A percentile compares a stretch with the other conserved stretches of the same genome.
These are phyloP conservation scores for Nigrograna mackinnonii DNA, from an alignment of 2,329 filamentous ascomycete species.

Conservation along the genomic window DNA sequence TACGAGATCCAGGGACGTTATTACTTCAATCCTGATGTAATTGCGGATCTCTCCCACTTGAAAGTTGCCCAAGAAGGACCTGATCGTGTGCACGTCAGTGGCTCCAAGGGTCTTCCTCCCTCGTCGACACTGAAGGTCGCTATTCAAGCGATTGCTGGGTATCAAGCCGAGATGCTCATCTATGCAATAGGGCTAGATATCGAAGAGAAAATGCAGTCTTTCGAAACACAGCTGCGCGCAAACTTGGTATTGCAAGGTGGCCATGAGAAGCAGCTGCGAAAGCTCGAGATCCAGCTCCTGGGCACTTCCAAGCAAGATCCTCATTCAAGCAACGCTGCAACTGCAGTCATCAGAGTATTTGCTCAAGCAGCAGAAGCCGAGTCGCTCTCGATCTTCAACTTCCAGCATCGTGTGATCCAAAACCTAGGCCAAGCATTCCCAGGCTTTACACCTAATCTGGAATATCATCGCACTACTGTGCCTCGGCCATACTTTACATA, in stretches of 20 bases:
- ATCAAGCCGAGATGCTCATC: conserved; percentile 25
- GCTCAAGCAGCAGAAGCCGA: conserved; percentile 4
- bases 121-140: conserved; percentile 34
- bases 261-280: not conserved
- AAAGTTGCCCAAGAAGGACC: not conserved
- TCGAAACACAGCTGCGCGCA: too few species aligned
- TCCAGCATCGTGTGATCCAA: not conserved
- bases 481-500: not conserved
- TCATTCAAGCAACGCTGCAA: conserved; percentile 7
- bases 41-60: conserved; percentile 1
- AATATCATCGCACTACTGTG: conserved; percentile 2
- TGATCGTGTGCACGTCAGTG: not conserved
- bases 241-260: too few species aligned
- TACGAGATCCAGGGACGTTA: conserved; percentile 46
- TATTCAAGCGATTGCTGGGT: conserved; percentile 28
- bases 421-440: not conserved
- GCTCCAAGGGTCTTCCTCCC: conserved; percentile 10
- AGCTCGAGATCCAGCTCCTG: not conserved
- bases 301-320: conserved; percentile 2
- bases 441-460: conserved; percentile 14
- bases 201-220: conserved; percentile 1
- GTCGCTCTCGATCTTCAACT: not conserved
- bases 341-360: conserved; percentile 11
- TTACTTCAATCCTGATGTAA: conserved; percentile 25
- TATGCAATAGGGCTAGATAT: conserved; percentile 34